Evolutionary conservation across 306 rosid species (phyloP), one percentile per base, ranked within the genome.

Genomic region (Prunus salicina): DNA sequence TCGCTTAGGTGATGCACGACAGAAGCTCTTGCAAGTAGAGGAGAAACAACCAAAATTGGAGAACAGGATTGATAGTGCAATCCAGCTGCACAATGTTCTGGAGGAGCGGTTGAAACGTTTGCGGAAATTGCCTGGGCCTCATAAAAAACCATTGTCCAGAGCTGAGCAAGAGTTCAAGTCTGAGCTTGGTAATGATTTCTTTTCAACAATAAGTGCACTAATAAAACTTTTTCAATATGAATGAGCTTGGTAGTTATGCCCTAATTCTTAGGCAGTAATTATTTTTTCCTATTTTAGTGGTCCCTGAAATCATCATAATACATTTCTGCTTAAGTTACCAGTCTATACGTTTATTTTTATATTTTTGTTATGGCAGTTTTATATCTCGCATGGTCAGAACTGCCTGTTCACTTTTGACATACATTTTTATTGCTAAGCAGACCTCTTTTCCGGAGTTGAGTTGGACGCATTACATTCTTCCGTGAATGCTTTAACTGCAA

Each of bases 111-210:
- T 91, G 78, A 92, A 86, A 67, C 79, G 27, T 32, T 88, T 92
- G 84, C 84, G 87, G 78, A 85, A 82, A 73, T 87, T 96, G 73
- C 98, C 91, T 34, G 92, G 88, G 66, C 89, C 85, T 80, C 88
- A 89, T 83, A 91, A 81, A 75, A 92, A 82, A 83, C 99, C 99
- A 38, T 82, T 92, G 79, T 92, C 98, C 64, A 89, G 82, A 82
- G 96, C 99, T 61, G 98, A 96, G 82, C 87, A 86, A 50, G 89
- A 88, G 64, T 92, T 92, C 81, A 91, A 92, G 78, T 87, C 86
- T 52, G 92, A 93, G 77, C 97, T 96, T 60, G 99, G 99, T 96
- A 96, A 85, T 77, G 62, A 78, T 34, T 82, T 52, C 38, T 46
- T 79, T 43, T 14, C 56, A 34, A 5, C n/a, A 19, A 12, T 50